Percentiles rank a stretch among this genome's conserved stretches.
These are phyloP conservation scores for Rhododendron mucronatum DNA, from an alignment of 148 eudicot genomes.

Conservation along the genomic window DNA sequence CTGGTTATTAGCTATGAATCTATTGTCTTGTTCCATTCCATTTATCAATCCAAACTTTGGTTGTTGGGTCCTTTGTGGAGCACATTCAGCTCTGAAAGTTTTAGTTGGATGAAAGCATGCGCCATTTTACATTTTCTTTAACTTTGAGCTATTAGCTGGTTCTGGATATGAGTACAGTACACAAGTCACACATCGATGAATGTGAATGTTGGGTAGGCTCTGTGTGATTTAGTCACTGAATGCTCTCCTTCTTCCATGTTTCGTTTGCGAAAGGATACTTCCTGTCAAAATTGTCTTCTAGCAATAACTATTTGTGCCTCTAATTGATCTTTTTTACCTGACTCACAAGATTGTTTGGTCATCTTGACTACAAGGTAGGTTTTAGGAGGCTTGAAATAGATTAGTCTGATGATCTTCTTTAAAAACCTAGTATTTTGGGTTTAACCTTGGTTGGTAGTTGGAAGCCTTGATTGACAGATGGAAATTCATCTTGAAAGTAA, in stretches of 20 bases:
- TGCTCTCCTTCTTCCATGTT: background rate
- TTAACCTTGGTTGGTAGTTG: too few relatives aligned
- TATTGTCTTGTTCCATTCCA: background rate
- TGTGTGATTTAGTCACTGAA: background rate
- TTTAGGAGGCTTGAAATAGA: background rate
- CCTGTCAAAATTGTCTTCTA: background rate
- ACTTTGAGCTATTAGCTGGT: background rate
- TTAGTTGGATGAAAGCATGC: background rate
- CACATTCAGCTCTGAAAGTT: background rate
- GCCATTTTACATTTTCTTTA: background rate
- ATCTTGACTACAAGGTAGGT: background rate
- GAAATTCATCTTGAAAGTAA: too few relatives aligned
- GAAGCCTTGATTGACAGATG: too few relatives aligned
- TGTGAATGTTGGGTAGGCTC: background rate
- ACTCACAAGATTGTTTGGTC: background rate
- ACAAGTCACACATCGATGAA: background rate
- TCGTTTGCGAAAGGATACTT: background rate
- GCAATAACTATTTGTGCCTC: background rate
- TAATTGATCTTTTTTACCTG: background rate
- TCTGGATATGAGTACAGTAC: background rate
- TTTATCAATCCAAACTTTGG: background rate
- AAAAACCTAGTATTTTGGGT: background rate
- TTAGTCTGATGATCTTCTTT: background rate
- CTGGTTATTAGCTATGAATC: background rate
- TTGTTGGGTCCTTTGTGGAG: background rate